Conservation (phyloP, 805 yeast genomes). For the Yamadazyma endophytica region DNA sequence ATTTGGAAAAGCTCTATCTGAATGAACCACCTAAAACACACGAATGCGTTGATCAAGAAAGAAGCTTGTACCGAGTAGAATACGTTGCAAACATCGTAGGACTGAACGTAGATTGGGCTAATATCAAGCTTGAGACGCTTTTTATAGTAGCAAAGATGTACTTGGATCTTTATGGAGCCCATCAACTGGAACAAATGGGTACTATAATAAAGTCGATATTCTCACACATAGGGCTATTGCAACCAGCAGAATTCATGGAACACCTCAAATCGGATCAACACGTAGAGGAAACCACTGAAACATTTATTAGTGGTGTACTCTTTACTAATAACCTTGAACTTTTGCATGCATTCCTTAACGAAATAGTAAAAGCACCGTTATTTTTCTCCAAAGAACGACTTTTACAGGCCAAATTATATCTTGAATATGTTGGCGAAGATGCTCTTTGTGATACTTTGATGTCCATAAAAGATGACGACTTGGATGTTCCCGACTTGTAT, state of each 20-base stretch:
- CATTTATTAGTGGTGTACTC: too few species aligned
- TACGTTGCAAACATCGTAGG: conserved; percentile 1
- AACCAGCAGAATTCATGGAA: too few species aligned
- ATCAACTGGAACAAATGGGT: too few species aligned
- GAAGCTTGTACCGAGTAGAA: conserved; percentile 14
- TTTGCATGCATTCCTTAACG: too few species aligned
- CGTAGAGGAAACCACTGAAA: too few species aligned
- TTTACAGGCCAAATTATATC: conserved; percentile 7
- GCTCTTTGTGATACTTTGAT: not conserved
- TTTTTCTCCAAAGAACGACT: conserved; percentile 7
- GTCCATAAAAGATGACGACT: conserved; percentile 2
- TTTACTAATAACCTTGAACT: too few species aligned
- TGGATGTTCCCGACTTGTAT: conserved; percentile 12
- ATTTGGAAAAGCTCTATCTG: conserved; percentile 25
- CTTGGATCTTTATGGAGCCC: too few species aligned
- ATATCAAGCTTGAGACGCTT: not conserved
- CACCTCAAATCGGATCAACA: too few species aligned
- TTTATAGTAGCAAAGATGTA: too few species aligned
- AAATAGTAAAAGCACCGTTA: conserved; percentile 3
- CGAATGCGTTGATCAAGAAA: conserved; percentile 29
- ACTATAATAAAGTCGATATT: too few species aligned
- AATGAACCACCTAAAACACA: conserved; percentile 28
- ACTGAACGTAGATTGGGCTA: not conserved
- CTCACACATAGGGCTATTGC: too few species aligned
- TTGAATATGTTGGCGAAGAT: not conserved